These are phyloP conservation scores for Rhynchosporium agropyri DNA, from an alignment of 2,329 filamentous ascomycete species.

Conservation along the genomic window DNA sequence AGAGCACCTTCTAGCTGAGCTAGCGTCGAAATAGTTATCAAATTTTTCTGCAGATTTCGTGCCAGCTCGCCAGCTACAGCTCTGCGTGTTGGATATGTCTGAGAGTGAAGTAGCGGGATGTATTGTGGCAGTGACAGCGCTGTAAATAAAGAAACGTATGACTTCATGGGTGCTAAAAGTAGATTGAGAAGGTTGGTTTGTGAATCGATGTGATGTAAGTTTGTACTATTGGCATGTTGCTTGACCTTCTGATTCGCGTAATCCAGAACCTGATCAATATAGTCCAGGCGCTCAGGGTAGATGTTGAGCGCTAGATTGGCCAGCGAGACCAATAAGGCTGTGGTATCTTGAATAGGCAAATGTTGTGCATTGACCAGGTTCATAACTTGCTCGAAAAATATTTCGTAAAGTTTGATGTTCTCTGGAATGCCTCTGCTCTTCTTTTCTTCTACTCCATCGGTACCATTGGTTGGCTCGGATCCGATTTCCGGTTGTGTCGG, in stretches of 20 bases:
- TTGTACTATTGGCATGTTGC: conserved; percentile 92
- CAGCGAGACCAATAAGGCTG: conserved; percentile 90
- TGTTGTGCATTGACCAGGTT: conserved; percentile 90
- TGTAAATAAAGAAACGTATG: conserved; percentile 95
- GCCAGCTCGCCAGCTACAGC: conserved; percentile 90
- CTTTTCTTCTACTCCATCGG: conserved; percentile 48
- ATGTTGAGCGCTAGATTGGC: conserved; percentile 94
- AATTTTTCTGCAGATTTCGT: conserved; percentile 78
- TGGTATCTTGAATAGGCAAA: conserved; percentile 90
- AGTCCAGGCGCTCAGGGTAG: conserved; percentile 89
- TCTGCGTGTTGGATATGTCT: conserved; percentile 89
- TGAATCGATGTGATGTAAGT: conserved; percentile 83
- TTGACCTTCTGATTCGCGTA: conserved; percentile 86
- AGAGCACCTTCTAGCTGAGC: conserved; percentile 86
- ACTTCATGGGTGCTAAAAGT: conserved; percentile 85
- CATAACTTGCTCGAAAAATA: conserved; percentile 95
- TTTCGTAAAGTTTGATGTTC: conserved; percentile 89
- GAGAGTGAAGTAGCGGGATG: conserved; percentile 83
- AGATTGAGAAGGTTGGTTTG: conserved; percentile 89
- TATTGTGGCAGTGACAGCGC: conserved; percentile 90
- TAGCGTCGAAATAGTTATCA: conserved; percentile 75
- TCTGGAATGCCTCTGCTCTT: conserved; percentile 61
- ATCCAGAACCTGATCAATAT: conserved; percentile 89
- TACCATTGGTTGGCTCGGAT: conserved; percentile 29
- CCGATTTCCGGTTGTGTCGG: conserved; percentile 47